A percentile compares a stretch with the other conserved stretches of the same genome.
These are phyloP conservation scores for Suaeda aralocaspica DNA, from an alignment of 148 eudicot genomes.

Conservation along the genomic window DNA sequence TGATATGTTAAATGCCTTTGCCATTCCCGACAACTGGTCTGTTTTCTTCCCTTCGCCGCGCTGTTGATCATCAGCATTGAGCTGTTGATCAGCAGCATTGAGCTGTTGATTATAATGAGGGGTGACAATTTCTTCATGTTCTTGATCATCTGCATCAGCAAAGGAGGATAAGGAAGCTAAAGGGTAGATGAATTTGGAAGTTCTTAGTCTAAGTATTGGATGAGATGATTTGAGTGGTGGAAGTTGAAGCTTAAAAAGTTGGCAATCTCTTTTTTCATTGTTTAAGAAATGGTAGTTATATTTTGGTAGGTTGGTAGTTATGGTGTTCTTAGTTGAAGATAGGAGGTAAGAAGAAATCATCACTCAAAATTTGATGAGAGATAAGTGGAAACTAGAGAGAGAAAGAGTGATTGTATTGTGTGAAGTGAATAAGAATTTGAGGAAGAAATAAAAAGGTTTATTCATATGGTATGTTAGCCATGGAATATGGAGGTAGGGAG, in stretches of 20 bases:
- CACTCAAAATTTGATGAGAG: slow-evolving; percentile 19
- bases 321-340: slow-evolving; percentile 51
- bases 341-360: slow-evolving; percentile 62
- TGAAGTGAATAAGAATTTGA: background rate
- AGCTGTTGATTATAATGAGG: slow-evolving; percentile 20
- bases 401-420: background rate
- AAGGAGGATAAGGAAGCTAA: slow-evolving; percentile 65
- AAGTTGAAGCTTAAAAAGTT: slow-evolving; percentile 33
- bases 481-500: slow-evolving; percentile 37
- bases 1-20: slow-evolving; percentile 77
- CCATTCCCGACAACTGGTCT: slow-evolving; percentile 55
- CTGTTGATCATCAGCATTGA: slow-evolving; percentile 14
- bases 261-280: slow-evolving; percentile 25
- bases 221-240: slow-evolving; percentile 29
- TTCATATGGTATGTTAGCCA: slow-evolving; percentile 46
- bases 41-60: slow-evolving; percentile 23
- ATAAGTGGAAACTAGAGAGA: background rate
- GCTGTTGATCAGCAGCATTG: slow-evolving; percentile 15
- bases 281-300: slow-evolving; percentile 22
- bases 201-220: slow-evolving; percentile 38
- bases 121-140: slow-evolving; percentile 24
- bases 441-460: slow-evolving; percentile 26
- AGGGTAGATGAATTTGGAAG: slow-evolving; percentile 38
- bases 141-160: slow-evolving; percentile 53
- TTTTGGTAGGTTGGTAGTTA: slow-evolving; percentile 32